A percentile compares a stretch with the other conserved stretches of the same genome.
These are phyloP conservation scores for Barnettozyma populi DNA, from an alignment of 805 yeast species.

Conservation along the genomic window DNA sequence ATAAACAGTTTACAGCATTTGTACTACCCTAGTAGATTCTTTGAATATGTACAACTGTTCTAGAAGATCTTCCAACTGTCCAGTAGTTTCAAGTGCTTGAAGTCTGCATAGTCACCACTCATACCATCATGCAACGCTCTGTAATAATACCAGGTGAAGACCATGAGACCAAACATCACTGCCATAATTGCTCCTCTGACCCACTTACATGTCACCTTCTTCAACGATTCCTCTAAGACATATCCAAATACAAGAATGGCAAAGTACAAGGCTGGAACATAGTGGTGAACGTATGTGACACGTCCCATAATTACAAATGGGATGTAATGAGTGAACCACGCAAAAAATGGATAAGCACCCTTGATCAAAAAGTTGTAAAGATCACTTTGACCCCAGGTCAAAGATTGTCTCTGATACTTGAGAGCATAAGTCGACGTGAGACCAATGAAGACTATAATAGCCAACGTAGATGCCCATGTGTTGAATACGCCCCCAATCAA, in stretches of 20 bases:
- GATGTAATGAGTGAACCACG: slow-evolving; percentile 84
- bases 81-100: slow-evolving; percentile 47
- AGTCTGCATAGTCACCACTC: slow-evolving; percentile 48
- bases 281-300: slow-evolving; percentile 95
- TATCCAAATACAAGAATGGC: slow-evolving; percentile 66
- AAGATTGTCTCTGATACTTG: slow-evolving; percentile 69
- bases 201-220: slow-evolving; percentile 17
- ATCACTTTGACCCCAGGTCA: slow-evolving; percentile 37
- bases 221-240: slow-evolving; percentile 24
- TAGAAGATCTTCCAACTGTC: slow-evolving; percentile 43
- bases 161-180: slow-evolving; percentile 43
- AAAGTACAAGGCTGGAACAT: slow-evolving; percentile 90
- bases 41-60: background rate
- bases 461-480: slow-evolving; percentile 65
- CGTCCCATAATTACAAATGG: slow-evolving; percentile 94
- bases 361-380: slow-evolving; percentile 46
- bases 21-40: background rate
- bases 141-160: slow-evolving; percentile 54
- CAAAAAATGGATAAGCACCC: slow-evolving; percentile 80
- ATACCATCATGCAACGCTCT: slow-evolving; percentile 79
- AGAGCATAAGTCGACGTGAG: slow-evolving; percentile 34
- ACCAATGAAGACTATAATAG: slow-evolving; percentile 44
- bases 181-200: slow-evolving; percentile 34
- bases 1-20: background rate
- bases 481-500: slow-evolving; percentile 71